A percentile compares a stretch with the other conserved stretches of the same genome.
Conservation (phyloP, 2,329 filamentous ascomycete genomes). For the Fusarium sp. region DNA sequence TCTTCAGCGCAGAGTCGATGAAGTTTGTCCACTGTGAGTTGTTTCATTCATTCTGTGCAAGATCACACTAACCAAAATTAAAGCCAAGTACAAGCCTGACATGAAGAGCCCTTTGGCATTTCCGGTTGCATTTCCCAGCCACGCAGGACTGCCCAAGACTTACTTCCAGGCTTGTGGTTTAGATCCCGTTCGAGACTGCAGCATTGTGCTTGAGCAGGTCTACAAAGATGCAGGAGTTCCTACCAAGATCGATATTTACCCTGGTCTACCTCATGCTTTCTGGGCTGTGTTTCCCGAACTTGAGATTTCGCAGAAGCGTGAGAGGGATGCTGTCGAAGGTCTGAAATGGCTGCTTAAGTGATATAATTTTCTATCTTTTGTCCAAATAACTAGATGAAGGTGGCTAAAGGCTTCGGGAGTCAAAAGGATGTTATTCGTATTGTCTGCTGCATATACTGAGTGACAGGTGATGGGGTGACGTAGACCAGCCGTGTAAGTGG, state of each 20-base stretch:
- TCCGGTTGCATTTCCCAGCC: slow-evolving; percentile 39
- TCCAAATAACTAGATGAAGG: background rate
- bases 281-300: slow-evolving; percentile 44
- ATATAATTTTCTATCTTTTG: background rate
- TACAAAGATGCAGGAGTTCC: slow-evolving; percentile 44
- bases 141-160: slow-evolving; percentile 44
- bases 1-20: slow-evolving; percentile 39
- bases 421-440: background rate
- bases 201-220: slow-evolving; percentile 46
- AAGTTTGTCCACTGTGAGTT: slow-evolving; percentile 41
- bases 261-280: slow-evolving; percentile 48
- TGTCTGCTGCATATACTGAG: background rate
- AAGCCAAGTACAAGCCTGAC: slow-evolving; percentile 44
- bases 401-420: no score
- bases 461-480: slow-evolving; percentile 24
- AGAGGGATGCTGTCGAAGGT: slow-evolving; percentile 34
- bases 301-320: slow-evolving; percentile 37
- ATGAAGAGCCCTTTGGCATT: slow-evolving; percentile 41
- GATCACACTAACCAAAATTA: background rate
- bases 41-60: no score
- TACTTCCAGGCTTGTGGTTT: slow-evolving; percentile 49
- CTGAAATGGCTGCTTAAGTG: slow-evolving; percentile 40
- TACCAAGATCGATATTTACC: slow-evolving; percentile 46
- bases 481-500: slow-evolving; percentile 35
- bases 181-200: slow-evolving; percentile 47